Base-by-base conservation (phyloP, 2,329 filamentous ascomycete genomes). In the Pezicula carpinea region DNA sequence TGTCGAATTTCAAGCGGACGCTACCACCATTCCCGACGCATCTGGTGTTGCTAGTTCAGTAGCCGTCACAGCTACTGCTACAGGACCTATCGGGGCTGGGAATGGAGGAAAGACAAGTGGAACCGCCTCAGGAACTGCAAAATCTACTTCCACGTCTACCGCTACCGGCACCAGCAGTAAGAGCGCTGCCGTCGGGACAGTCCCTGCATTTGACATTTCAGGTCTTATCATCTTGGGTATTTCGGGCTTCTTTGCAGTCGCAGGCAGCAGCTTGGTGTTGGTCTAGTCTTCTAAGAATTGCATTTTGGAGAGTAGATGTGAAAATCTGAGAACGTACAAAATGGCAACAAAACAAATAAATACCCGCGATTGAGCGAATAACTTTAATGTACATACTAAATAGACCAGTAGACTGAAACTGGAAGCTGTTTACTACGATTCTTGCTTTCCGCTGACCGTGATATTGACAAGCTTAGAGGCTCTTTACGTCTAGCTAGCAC, bases 1-100 rank as follows among this genome's bases (percentile, higher is more conserved):
- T 19, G 44, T 57, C 10, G 41, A 51, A 23, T 53, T 56, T 32
- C 8, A 29, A 15, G 36, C 44, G 11, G 8, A 3, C 11, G 15
- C 15, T 13, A 26, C 35, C 6, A 29, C 18, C 10, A 46, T 46
- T 17, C 44, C 44, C 10, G 23, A 22, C 21, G 26, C 33, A 13
- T 32, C 44, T 40, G 44, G 44, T 39, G n/a, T 46, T 7, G 35
- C 44, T 8, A 40, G 38, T 19, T 40, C 38, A 10, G 38, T 40
- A 21, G 23, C 38, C 5, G 42, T 45, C 15, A 43, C 39, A 1
- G 44, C 34, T 19, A 46, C 49, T 33, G 44, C 39, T 8, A 44
- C 23, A 7, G 46, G 40, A 13, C 17, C 18, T 33, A 3, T 33
- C 4, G 41, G 41, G 4, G 35, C 11, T 23, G 19, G 26, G 14